A percentile compares a stretch with the other conserved stretches of the same genome.
Conservation (phyloP, 2,329 filamentous ascomycete genomes). For the Parastagonospora avenae region DNA sequence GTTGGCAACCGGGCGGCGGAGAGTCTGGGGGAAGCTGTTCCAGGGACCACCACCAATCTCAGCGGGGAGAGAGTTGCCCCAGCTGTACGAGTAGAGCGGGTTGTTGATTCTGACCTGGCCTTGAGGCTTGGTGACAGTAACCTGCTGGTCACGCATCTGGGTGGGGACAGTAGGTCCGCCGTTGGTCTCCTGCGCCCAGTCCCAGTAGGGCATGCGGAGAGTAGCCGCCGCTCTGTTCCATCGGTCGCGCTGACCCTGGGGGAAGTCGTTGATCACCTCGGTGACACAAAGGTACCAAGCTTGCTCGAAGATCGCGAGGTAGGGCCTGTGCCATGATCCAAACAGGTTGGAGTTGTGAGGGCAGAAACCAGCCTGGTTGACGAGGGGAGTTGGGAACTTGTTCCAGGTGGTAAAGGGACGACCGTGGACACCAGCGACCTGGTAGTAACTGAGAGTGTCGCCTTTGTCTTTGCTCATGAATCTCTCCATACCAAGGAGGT, state of each 20-base stretch:
- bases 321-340: conserved; percentile 82
- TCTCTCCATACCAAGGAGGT: conserved; percentile 73
- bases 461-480: conserved; percentile 71
- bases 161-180: conserved; percentile 37
- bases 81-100: conserved; percentile 54
- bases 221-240: conserved; percentile 48
- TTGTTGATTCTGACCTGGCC: conserved; percentile 49
- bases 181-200: conserved; percentile 51
- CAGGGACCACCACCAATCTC: conserved; percentile 51
- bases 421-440: conserved; percentile 80
- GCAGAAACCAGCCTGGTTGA: conserved; percentile 72
- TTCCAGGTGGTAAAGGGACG: conserved; percentile 69
- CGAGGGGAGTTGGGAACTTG: conserved; percentile 41
- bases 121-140: conserved; percentile 51
- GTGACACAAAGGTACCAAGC: conserved; percentile 48
- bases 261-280: conserved; percentile 50
- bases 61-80: conserved; percentile 58
- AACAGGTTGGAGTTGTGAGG: conserved; percentile 77
- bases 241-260: conserved; percentile 43
- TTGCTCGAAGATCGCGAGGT: conserved; percentile 68
- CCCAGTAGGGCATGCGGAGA: conserved; percentile 55
- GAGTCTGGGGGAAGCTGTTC: conserved; percentile 38
- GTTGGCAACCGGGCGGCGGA: conserved; percentile 40
- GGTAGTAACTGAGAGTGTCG: conserved; percentile 74
- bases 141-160: conserved; percentile 47